A percentile compares a stretch with the other conserved stretches of the same genome.
Conservation (phyloP, 306 rosid genomes). For the Quercus engelmannii region DNA sequence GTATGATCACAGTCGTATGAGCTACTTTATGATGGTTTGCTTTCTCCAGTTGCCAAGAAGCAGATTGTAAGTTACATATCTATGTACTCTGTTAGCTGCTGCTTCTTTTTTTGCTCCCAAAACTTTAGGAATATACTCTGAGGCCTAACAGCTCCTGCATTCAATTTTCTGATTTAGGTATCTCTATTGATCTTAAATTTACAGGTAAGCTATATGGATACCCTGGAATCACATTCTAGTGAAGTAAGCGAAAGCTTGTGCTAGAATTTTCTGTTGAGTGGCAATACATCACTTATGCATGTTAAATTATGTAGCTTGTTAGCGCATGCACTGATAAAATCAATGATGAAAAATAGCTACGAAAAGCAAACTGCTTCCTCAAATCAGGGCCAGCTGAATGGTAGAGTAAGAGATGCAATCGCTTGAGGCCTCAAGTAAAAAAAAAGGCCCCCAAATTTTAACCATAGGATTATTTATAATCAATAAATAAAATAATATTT, state of each 20-base stretch:
- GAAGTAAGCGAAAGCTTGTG: conserved; percentile 29
- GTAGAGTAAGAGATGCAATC: too few species aligned
- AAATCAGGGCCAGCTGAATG: background rate
- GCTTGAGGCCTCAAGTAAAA: too few species aligned
- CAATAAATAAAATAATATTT: too few species aligned
- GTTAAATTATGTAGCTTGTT: background rate
- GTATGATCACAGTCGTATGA: conserved; percentile 45
- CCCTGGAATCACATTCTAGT: conserved; percentile 61
- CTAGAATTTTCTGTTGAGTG: background rate
- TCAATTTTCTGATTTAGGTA: background rate
- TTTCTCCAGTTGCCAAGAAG: conserved; percentile 39
- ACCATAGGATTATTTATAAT: too few species aligned
- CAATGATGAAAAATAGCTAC: background rate
- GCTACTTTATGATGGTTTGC: conserved; percentile 39
- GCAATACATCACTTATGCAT: background rate
- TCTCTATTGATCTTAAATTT: conserved; percentile 1
- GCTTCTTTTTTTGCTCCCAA: background rate
- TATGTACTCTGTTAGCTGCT: background rate
- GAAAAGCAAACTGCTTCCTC: background rate
- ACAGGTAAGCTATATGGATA: conserved; percentile 64
- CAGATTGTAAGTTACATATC: conserved; percentile 35
- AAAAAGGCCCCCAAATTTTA: too few species aligned
- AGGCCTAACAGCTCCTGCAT: background rate
- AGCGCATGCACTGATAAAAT: background rate
- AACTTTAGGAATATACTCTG: too few species aligned